Conservation (phyloP, 179 eudicot species). For the Silene noctiflora region DNA sequence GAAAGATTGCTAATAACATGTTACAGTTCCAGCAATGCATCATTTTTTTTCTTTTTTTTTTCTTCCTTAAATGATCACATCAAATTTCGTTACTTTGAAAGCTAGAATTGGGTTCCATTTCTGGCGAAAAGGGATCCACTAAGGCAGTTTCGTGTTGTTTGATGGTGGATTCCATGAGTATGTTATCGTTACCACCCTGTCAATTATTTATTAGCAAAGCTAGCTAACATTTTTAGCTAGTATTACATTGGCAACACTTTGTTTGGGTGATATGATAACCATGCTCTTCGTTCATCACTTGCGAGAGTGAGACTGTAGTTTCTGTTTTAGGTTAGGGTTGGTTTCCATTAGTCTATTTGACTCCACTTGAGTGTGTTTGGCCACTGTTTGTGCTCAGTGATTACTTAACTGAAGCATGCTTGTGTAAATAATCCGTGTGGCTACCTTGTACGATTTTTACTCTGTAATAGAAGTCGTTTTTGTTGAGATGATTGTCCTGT, state of each 20-base stretch:
- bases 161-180: not conserved
- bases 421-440: constrained; percentile 28
- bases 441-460: constrained; percentile 7
- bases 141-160: not conserved
- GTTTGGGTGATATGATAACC: no score
- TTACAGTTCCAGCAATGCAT: no score
- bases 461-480: constrained; percentile 3
- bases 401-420: not conserved
- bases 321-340: not conserved
- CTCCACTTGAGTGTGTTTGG: not conserved
- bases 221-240: no score
- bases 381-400: not conserved
- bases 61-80: not conserved
- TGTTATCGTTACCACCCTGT: no score
- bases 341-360: not conserved
- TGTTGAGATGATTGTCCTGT: no score
- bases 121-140: not conserved
- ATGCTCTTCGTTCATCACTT: no score
- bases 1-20: no score
- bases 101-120: not conserved
- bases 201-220: no score
- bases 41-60: not conserved
- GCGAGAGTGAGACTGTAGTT: not conserved
- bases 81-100: not conserved
- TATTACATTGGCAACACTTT: no score